A percentile compares a stretch with the other conserved stretches of the same genome.
phyloP scores from a whole-genome alignment of 305 asterid species.

The Caryopteris hybrid region DNA sequence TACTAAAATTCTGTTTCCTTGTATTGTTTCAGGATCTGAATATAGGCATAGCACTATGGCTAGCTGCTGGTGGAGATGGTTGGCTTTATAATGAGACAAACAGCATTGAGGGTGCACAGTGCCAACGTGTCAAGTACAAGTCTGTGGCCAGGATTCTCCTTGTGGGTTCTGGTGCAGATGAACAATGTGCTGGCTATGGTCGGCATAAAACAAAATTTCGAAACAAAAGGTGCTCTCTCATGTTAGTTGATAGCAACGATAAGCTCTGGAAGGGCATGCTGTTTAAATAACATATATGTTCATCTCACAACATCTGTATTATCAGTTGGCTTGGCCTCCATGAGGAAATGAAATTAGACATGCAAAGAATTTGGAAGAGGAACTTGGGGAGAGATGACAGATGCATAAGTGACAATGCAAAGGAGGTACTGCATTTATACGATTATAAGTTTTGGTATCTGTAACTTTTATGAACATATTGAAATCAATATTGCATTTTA shows the following conservation, averaged over 20 bases:
- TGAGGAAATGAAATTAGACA: conserved; percentile 88
- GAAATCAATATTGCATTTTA: neutral
- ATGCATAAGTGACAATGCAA: conserved; percentile 86
- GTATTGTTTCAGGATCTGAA: conserved; percentile 70
- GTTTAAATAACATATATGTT: too few relatives aligned
- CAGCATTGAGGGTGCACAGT: conserved; percentile 2
- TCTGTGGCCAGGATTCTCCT: conserved; percentile 77
- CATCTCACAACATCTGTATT: neutral
- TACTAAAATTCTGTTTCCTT: neutral
- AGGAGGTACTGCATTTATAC: conserved; percentile 54
- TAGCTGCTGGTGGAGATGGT: conserved; percentile 93
- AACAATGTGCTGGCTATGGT: conserved; percentile 98
- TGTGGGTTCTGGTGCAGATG: conserved; percentile 98
- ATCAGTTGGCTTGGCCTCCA: conserved; percentile 83
- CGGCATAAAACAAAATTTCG: conserved; percentile 88
- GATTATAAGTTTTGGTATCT: neutral
- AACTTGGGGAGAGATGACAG: conserved; percentile 97
- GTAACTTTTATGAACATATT: neutral
- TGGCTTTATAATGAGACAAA: conserved; percentile 45
- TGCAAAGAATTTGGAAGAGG: conserved; percentile 98
- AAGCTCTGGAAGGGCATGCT: too few relatives aligned
- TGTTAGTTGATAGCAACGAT: neutral
- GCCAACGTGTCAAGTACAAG: conserved; percentile 49
- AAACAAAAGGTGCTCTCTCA: conserved; percentile 54
- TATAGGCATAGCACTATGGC: conserved; percentile 92